These are phyloP conservation scores for Scolecobasidium constrictum DNA, from an alignment of 2,329 filamentous ascomycete species.

Conservation along the genomic window DNA sequence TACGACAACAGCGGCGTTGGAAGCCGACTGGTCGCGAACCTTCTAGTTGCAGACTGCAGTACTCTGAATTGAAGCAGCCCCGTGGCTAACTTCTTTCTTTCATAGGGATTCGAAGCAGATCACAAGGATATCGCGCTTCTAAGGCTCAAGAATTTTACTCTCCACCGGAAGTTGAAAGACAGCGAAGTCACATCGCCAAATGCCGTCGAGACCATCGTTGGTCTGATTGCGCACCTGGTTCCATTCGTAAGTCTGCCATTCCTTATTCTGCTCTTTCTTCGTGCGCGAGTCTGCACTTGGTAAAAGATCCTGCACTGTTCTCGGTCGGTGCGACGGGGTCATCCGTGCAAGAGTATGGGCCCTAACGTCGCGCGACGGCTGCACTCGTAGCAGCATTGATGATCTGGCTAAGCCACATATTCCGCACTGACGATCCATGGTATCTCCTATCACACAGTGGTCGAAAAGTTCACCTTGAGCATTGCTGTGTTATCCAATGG, in stretches of 20 bases:
- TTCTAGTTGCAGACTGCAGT: too few species aligned
- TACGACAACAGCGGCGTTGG: too few species aligned
- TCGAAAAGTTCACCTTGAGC: not conserved
- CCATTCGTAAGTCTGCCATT: constrained; percentile 62
- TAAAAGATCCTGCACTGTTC: too few species aligned
- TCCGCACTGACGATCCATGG: too few species aligned
- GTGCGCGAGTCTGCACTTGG: not conserved
- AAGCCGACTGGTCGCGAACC: too few species aligned
- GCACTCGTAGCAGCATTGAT: too few species aligned
- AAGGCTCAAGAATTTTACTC: constrained; percentile 68
- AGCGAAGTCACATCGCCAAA: constrained; percentile 49
- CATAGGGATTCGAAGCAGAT: constrained; percentile 60
- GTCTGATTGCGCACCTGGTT: constrained; percentile 56
- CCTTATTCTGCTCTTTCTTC: not conserved
- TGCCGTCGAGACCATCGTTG: constrained; percentile 54
- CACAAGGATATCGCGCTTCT: constrained; percentile 73
- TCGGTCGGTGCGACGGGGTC: too few species aligned
- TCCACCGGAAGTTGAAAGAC: constrained; percentile 56
- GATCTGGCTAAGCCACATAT: too few species aligned
- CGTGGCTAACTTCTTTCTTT: not conserved
- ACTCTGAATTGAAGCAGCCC: too few species aligned
- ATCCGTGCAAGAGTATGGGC: too few species aligned
- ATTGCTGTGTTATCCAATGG: constrained; percentile 1
- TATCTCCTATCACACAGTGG: not conserved
- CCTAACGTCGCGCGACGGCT: too few species aligned